These are phyloP conservation scores for Colletotrichum sp. DNA, from an alignment of 2,329 filamentous ascomycete species.

Conservation along the genomic window DNA sequence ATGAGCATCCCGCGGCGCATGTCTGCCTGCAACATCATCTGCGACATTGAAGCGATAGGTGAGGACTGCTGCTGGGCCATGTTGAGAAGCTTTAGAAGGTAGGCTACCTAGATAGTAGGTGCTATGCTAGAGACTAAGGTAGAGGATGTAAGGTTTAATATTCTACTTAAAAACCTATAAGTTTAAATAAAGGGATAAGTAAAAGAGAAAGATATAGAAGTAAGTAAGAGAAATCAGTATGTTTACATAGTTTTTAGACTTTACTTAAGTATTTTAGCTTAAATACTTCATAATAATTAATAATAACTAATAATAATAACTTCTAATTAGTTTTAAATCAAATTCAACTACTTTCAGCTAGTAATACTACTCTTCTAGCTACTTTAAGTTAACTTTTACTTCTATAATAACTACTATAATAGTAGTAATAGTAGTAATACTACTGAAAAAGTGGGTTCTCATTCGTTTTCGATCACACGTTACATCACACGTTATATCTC, in stretches of 20 bases:
- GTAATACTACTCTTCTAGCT: background rate
- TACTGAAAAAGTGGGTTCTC: background rate
- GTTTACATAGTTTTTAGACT: background rate
- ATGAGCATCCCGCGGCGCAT: background rate
- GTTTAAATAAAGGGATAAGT: background rate
- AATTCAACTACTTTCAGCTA: background rate
- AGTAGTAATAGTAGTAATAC: background rate
- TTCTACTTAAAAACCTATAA: background rate
- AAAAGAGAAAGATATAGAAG: background rate
- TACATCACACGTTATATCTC: background rate
- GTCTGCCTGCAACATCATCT: background rate
- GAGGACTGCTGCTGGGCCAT: background rate
- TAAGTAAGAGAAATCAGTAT: accelerated
- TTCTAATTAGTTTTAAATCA: too few species aligned
- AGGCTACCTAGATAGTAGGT: background rate
- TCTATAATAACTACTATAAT: background rate
- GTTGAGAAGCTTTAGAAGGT: background rate
- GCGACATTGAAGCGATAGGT: background rate
- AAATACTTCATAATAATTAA: background rate
- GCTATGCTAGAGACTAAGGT: background rate
- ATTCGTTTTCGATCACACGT: background rate
- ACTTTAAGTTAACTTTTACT: background rate
- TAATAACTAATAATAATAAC: background rate
- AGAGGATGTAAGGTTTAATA: background rate
- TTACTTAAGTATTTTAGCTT: background rate